Evolutionary conservation across 352 stramenopile species (phyloP).

Genomic region (Phytophthora fragariae): DNA sequence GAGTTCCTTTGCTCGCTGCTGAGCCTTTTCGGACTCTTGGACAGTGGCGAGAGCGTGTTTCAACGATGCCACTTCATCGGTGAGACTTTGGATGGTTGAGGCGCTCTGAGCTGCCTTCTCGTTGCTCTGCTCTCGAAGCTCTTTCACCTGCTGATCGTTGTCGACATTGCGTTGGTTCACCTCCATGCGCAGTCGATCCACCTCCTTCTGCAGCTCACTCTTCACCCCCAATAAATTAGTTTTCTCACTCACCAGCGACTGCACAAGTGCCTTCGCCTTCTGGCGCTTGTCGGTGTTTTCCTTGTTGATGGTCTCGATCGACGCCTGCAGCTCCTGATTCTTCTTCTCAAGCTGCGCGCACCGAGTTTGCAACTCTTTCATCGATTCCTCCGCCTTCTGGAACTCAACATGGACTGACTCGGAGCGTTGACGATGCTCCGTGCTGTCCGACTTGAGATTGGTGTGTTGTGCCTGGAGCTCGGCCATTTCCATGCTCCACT

Average conservation of each 20-base stretch:
- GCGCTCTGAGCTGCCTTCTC: constrained; percentile 56
- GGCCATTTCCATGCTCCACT: constrained; percentile 48
- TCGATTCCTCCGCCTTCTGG: constrained; percentile 47
- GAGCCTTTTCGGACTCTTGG: constrained; percentile 75
- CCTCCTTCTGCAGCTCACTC: constrained; percentile 64
- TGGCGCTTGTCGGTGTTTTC: constrained; percentile 75
- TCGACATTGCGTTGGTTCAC: constrained; percentile 82
- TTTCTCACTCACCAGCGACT: constrained; percentile 74
- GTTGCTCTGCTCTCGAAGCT: constrained; percentile 65
- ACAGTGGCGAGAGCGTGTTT: constrained; percentile 67
- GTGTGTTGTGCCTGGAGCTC: constrained; percentile 53
- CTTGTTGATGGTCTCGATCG: constrained; percentile 54
- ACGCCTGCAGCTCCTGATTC: constrained; percentile 56
- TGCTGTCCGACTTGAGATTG: constrained; percentile 52
- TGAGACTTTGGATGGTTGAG: constrained; percentile 56
- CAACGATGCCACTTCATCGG: constrained; percentile 64
- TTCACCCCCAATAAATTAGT: constrained; percentile 56
- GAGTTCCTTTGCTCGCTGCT: constrained; percentile 75
- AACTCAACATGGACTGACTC: constrained; percentile 54
- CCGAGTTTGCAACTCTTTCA: constrained; percentile 49
- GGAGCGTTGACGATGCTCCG: constrained; percentile 51
- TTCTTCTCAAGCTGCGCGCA: constrained; percentile 59
- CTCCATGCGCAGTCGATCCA: constrained; percentile 79
- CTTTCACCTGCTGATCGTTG: constrained; percentile 68
- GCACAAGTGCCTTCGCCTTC: constrained; percentile 74